These are phyloP conservation scores for Arachnopeziza araneosa DNA, from an alignment of 2,329 filamentous ascomycete species.

Conservation along the genomic window DNA sequence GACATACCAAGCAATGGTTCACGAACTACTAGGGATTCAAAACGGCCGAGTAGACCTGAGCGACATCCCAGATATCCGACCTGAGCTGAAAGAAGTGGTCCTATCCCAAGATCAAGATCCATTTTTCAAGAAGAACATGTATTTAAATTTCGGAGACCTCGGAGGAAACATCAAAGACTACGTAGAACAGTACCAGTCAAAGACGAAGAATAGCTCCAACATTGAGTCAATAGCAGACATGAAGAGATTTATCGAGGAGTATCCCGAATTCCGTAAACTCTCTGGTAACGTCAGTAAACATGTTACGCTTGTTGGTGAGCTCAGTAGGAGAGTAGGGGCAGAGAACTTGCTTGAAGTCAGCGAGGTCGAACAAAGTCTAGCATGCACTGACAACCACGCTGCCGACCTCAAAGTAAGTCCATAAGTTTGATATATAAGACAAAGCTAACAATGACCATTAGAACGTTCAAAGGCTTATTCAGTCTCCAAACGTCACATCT, in stretches of 20 bases:
- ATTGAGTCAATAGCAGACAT: constrained; percentile 97
- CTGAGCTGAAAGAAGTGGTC: constrained; percentile 89
- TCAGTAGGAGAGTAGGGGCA: constrained; percentile 79
- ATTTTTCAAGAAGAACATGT: constrained; percentile 99
- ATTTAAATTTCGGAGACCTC: constrained; percentile 91
- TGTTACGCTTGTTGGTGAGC: constrained; percentile 88
- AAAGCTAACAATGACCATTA: constrained; percentile 34
- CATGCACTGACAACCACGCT: constrained; percentile 92
- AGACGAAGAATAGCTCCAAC: constrained; percentile 93
- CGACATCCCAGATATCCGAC: constrained; percentile 74
- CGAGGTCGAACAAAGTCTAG: constrained; percentile 92
- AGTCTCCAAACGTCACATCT: constrained; percentile 67
- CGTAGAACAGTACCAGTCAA: constrained; percentile 95
- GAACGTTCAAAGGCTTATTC: constrained; percentile 82
- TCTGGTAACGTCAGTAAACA: constrained; percentile 99
- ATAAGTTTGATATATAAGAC: neutral
- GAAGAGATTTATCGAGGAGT: constrained; percentile 99
- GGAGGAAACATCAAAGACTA: constrained; percentile 97
- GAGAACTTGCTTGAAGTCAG: constrained; percentile 92
- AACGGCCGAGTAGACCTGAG: constrained; percentile 92
- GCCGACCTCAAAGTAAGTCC: constrained; percentile 77
- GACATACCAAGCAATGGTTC: constrained; percentile 99
- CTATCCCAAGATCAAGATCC: constrained; percentile 95
- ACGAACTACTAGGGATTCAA: constrained; percentile 87
- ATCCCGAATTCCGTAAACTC: constrained; percentile 93